phyloP scores from a whole-genome alignment of 345 rosid species.

The Eucalyptus rudis region DNA sequence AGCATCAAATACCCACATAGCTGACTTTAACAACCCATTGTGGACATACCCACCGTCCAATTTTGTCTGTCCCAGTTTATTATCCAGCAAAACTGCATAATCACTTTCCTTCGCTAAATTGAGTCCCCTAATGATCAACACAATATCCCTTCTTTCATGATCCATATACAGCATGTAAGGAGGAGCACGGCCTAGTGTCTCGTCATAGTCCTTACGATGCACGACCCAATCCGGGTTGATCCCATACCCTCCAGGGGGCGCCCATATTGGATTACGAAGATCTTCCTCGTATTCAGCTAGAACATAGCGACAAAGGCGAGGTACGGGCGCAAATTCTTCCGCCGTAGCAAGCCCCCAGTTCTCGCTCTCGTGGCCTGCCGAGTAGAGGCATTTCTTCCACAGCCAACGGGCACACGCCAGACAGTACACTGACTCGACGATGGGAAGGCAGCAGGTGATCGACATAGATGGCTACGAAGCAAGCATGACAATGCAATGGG shows the following conservation, averaged over 20 bases:
- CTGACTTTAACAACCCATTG: conserved; percentile 78
- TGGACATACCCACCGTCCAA: conserved; percentile 93
- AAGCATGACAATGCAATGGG: conserved; percentile 3
- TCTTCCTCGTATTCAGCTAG: conserved; percentile 71
- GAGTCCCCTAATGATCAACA: conserved; percentile 68
- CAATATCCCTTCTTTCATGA: conserved; percentile 47
- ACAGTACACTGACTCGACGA: conserved; percentile 84
- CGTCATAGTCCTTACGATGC: conserved; percentile 44
- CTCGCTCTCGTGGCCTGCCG: conserved; percentile 83
- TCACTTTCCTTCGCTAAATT: conserved; percentile 80
- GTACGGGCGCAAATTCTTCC: conserved; percentile 71
- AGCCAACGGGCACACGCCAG: conserved; percentile 81
- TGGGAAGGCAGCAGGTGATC: conserved; percentile 67
- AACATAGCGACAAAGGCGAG: conserved; percentile 65
- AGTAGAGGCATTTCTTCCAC: conserved; percentile 81
- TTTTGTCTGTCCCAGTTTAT: conserved; percentile 80
- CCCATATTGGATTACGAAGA: conserved; percentile 72
- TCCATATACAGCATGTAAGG: conserved; percentile 85
- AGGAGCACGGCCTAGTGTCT: conserved; percentile 52
- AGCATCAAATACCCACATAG: conserved; percentile 62
- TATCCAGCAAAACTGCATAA: conserved; percentile 80
- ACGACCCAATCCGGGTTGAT: conserved; percentile 59
- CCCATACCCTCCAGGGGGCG: conserved; percentile 81
- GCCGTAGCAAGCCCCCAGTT: conserved; percentile 76
- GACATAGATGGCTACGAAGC: conserved; percentile 42